These are phyloP conservation scores for Coprinellus micaceus DNA, from an alignment of 768 basidiomycete genomes.

Conservation along the genomic window DNA sequence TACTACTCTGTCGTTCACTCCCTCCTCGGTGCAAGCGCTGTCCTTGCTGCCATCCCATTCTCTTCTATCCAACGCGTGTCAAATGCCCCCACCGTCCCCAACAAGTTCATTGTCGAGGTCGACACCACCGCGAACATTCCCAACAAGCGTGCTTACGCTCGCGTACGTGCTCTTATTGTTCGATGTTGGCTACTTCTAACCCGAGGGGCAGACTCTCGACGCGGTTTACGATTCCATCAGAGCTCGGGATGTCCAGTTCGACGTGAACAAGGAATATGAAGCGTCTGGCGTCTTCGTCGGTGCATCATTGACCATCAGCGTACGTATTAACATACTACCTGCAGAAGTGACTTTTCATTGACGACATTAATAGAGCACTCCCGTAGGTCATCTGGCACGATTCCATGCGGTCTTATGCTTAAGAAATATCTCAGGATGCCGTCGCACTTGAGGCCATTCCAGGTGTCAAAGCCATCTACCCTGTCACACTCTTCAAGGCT, in stretches of 20 bases:
- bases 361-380: slow-evolving; percentile 20
- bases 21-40: slow-evolving; percentile 23
- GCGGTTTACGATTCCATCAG: slow-evolving; percentile 45
- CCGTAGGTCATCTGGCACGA: slow-evolving; percentile 13
- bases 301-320: slow-evolving; percentile 47
- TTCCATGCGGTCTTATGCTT: too few species aligned
- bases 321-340: slow-evolving; percentile 19
- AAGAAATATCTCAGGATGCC: slow-evolving; percentile 38
- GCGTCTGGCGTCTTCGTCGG: slow-evolving; percentile 54
- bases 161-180: slow-evolving; percentile 19
- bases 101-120: slow-evolving; percentile 47
- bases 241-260: slow-evolving; percentile 40
- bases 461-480: slow-evolving; percentile 59
- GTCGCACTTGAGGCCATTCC: slow-evolving; percentile 38
- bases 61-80: slow-evolving; percentile 36
- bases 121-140: slow-evolving; percentile 36
- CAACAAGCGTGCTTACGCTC: slow-evolving; percentile 29
- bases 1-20: slow-evolving; percentile 25
- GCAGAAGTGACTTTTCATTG: not conserved
- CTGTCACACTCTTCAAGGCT: slow-evolving; percentile 40
- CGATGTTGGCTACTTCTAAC: not conserved
- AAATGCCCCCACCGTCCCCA: slow-evolving; percentile 37
- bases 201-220: slow-evolving; percentile 39
- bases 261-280: slow-evolving; percentile 52
- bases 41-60: slow-evolving; percentile 29